Evolutionary conservation across 2,329 filamentous ascomycete species (phyloP).

Genomic region (Falciphora oryzae): DNA sequence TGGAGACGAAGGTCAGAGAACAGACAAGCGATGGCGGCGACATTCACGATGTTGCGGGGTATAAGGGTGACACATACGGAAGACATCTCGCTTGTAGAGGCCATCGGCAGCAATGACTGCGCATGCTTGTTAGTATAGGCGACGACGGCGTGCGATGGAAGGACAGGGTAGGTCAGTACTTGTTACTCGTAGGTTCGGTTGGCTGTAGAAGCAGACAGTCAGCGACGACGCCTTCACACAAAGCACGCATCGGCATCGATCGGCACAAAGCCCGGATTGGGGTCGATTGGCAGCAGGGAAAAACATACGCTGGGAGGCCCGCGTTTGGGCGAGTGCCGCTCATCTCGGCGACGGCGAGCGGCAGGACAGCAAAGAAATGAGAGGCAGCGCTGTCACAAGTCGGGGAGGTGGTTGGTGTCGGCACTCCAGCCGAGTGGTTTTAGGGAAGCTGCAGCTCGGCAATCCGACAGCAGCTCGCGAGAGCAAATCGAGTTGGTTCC

Average conservation of each 20-base stretch:
- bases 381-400: not conserved
- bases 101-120: conserved; percentile 97
- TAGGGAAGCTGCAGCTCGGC: not conserved
- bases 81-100: conserved; percentile 98
- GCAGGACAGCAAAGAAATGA: not conserved
- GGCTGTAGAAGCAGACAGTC: conserved; percentile 36
- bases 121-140: conserved; percentile 28
- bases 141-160: conserved; percentile 11
- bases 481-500: not conserved
- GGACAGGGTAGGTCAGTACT: conserved; percentile 52
- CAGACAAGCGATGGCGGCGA: not conserved
- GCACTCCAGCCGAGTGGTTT: not conserved
- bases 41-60: conserved; percentile 1
- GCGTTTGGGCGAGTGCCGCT: conserved; percentile 48
- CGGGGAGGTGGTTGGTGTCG: not conserved
- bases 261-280: not conserved
- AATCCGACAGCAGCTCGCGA: not conserved
- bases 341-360: conserved; percentile 25
- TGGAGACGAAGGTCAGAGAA: conserved; percentile 34
- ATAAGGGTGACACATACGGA: conserved; percentile 60
- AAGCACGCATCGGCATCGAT: not conserved
- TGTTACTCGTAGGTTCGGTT: conserved; percentile 86
- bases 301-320: conserved; percentile 57
- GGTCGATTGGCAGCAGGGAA: conserved; percentile 4
- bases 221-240: not conserved